Percentiles rank a stretch among this genome's conserved stretches.
These are phyloP conservation scores for Emergomyces orientalis DNA, from an alignment of 2,329 filamentous ascomycete genomes.

Conservation along the genomic window DNA sequence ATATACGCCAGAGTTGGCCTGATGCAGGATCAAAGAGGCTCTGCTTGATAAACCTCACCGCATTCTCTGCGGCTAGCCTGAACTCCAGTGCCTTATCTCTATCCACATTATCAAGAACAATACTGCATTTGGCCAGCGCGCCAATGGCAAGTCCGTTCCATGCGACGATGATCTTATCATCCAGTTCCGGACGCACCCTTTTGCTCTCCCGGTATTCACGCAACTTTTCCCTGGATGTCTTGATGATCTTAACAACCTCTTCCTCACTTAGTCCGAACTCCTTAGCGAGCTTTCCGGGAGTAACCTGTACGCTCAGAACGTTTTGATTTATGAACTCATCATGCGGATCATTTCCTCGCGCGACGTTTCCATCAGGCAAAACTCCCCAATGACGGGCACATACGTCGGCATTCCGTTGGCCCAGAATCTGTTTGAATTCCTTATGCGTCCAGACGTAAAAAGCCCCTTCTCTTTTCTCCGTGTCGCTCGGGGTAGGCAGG, in stretches of 20 bases:
- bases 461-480: conserved; percentile 78
- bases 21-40: conserved; percentile 60
- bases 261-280: conserved; percentile 64
- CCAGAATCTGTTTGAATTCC: conserved; percentile 71
- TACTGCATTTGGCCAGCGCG: conserved; percentile 66
- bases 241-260: conserved; percentile 59
- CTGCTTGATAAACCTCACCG: conserved; percentile 61
- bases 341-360: conserved; percentile 70
- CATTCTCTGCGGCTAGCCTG: conserved; percentile 55
- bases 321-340: conserved; percentile 95
- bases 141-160: conserved; percentile 87
- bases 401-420: conserved; percentile 58
- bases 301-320: conserved; percentile 63
- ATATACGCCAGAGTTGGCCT: conserved; percentile 63
- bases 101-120: conserved; percentile 54
- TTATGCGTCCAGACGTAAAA: conserved; percentile 91
- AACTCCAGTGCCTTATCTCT: conserved; percentile 52
- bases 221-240: conserved; percentile 58
- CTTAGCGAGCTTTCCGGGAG: conserved; percentile 58
- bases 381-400: conserved; percentile 80
- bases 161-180: conserved; percentile 77
- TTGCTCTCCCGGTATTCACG: conserved; percentile 62
- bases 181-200: conserved; percentile 65
- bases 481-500: conserved; percentile 60
- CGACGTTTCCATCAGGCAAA: conserved; percentile 73